Evolutionary conservation across 768 basidiomycete species (phyloP), one percentile per base, ranked within the genome.

Genomic region (Leccinum variicolor): DNA sequence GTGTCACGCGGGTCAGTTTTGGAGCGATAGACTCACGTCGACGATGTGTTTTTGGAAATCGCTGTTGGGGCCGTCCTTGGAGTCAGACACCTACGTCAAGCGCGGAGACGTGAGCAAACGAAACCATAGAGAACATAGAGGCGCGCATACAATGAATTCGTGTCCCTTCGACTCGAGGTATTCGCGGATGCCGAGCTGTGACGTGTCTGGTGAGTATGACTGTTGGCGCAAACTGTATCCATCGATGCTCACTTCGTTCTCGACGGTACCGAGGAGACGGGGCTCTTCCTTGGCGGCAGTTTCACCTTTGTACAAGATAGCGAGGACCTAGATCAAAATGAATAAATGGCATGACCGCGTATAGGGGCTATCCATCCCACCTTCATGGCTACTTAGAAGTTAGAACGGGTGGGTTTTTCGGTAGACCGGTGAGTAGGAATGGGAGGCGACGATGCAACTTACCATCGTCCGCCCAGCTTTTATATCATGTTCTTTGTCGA

Each of bases 21-120:
- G 41, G 36, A 3, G 50, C 7, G 25, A 48, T 48, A 14, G 43
- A 75, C 87, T 53, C 69, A 91, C 90, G 71, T 91, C 89, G 49
- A 81, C 81, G 55, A 94, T 80, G 72, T 94, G 81, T 72, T 90
- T 92, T 70, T 91, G 85, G 78, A 94, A 92, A 64, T 81, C 85
- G 55, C 87, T 89, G 70, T 87, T 80, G 8, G 86, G 76, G 26
- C 92, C 92, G 69, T 94, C 92, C 73, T 94, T 94, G 78, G 82
- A 83, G 73, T 85, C 86, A 23, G 87, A 85, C 50, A 90, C 87
- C 87, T 89, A 62, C 47, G 33, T 59, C 7, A 53, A 41, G 36
- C 21, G 28, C 33, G 19, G 61, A 3, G 5, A 11, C 19, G 10
- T 62, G 57, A 60, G 50, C 47, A 45, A 31, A 43, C 10, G 6